Base-by-base conservation (phyloP, 1,139 yeast species). In the Hyphopichia khmerensis region DNA sequence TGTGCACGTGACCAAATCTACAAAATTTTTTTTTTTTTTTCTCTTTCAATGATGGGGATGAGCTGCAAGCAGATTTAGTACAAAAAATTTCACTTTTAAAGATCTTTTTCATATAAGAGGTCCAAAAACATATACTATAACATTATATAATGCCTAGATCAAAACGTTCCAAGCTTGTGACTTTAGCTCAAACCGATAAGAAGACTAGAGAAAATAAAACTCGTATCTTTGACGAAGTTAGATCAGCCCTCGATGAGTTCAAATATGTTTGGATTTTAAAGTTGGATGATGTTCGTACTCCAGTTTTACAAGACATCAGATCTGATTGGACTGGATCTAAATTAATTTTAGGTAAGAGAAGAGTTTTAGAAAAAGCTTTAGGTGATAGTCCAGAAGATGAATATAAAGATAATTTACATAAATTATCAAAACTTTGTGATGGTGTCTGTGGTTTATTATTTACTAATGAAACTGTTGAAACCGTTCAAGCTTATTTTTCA, bases 141-240 rank as follows among this genome's bases (percentile, higher is more conserved):
- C 15, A 38, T 46, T 27, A 38, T 39, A 69, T 51, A 46, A 90
- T 90, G 98, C 96, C 98, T 51, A 88, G 95, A 80, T 89, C 96
- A 36, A 90, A 82, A 69, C 90, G 97, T 80, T 83, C 96, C 51
- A 87, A 84, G 78, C 82, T 87, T 57, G 96, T 93, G 48, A 88
- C 98, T n/a, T 76, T 93, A 56, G 93, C 99, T 32, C 93, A 91
- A 64, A 91, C 98, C 48, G 97, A 90, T 52, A 93, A 90, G 68
- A 93, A 93, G 65, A 96, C 96, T 43, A 84, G 84, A 53, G 97
- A 89, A 56, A 91, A 90, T 66, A 93, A 93, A 65, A 93, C 83
- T 55, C 78, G 93, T 60, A 83, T 91, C 54, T 93, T 90, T 51
- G 96, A 90, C 59, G 96, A 90, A 51, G 85, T 93, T 43, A 83